Evolutionary conservation across 1,139 yeast species (phyloP).

Genomic region (Yamadazyma membranifaciens): DNA sequence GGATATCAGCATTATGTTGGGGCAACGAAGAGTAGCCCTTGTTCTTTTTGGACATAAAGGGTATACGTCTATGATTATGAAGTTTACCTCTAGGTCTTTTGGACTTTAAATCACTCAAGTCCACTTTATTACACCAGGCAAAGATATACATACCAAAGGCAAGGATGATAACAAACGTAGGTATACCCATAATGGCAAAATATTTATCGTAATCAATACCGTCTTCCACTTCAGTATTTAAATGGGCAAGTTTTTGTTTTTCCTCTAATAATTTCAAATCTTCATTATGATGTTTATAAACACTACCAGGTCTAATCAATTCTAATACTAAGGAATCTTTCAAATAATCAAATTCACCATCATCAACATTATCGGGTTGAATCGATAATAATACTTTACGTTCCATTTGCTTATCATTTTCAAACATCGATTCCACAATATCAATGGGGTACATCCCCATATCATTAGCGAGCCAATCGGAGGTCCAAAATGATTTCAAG

Average conservation of each 20-base stretch:
- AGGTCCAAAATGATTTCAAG: slow-evolving; percentile 54
- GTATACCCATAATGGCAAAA: slow-evolving; percentile 63
- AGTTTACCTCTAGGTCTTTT: slow-evolving; percentile 47
- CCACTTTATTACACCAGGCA: slow-evolving; percentile 52
- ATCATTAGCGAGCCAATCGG: slow-evolving; percentile 69
- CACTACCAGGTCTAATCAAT: slow-evolving; percentile 57
- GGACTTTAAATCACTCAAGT: slow-evolving; percentile 46
- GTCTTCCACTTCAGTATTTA: slow-evolving; percentile 56
- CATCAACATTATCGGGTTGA: slow-evolving; percentile 66
- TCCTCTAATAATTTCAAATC: slow-evolving; percentile 48
- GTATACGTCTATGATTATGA: slow-evolving; percentile 32
- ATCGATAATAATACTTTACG: slow-evolving; percentile 56
- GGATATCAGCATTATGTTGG: slow-evolving; percentile 22
- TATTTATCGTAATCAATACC: slow-evolving; percentile 65
- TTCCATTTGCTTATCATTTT: slow-evolving; percentile 35
- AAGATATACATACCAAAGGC: slow-evolving; percentile 65
- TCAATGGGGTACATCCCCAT: slow-evolving; percentile 66
- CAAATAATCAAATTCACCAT: slow-evolving; percentile 60
- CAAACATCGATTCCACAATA: slow-evolving; percentile 61
- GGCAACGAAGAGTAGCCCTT: slow-evolving; percentile 27
- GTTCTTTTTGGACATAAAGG: slow-evolving; percentile 22
- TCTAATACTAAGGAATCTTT: slow-evolving; percentile 54
- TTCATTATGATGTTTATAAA: slow-evolving; percentile 55
- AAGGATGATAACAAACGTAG: slow-evolving; percentile 65
- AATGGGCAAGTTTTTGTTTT: slow-evolving; percentile 28